Evolutionary conservation across 208 protist species (phyloP).

Genomic region (Leishmania gerbilli): DNA sequence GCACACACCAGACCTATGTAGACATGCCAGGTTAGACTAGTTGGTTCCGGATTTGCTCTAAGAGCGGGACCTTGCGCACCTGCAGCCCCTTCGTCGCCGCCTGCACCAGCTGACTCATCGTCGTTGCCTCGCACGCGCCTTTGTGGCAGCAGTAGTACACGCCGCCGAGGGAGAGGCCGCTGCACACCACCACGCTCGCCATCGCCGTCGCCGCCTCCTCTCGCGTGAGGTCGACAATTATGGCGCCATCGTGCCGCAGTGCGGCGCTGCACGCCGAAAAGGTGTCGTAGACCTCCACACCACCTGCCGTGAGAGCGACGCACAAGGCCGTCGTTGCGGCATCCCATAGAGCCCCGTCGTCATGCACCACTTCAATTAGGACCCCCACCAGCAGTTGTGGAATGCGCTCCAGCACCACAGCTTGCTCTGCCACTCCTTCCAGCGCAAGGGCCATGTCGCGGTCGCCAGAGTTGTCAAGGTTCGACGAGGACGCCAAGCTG

Average conservation of each 20-base stretch:
- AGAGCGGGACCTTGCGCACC: constrained; percentile 43
- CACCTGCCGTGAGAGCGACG: constrained; percentile 61
- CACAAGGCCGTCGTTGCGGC: constrained; percentile 66
- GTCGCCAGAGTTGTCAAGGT: constrained; percentile 32
- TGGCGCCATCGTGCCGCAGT: constrained; percentile 51
- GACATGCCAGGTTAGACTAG: background rate
- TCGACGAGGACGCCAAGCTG: constrained; percentile 29
- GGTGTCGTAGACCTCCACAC: constrained; percentile 70
- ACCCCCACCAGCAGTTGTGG: constrained; percentile 81
- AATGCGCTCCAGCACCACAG: constrained; percentile 70
- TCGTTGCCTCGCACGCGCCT: constrained; percentile 64
- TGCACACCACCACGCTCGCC: constrained; percentile 53
- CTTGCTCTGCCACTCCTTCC: constrained; percentile 81
- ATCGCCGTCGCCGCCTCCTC: constrained; percentile 45
- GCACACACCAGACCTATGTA: background rate
- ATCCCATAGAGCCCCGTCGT: constrained; percentile 78
- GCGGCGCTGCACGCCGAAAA: constrained; percentile 73
- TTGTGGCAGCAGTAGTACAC: constrained; percentile 63
- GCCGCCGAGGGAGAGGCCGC: constrained; percentile 45
- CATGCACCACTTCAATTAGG: constrained; percentile 69
- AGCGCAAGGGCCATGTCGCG: constrained; percentile 65
- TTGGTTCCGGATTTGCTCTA: constrained; percentile 46
- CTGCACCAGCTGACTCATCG: constrained; percentile 52
- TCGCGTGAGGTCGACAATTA: constrained; percentile 56
- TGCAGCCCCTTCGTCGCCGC: constrained; percentile 49